Percentiles rank a stretch among this genome's conserved stretches.
phyloP scores from a whole-genome alignment of 164 flowering plant species.

The Stephania japonica region DNA sequence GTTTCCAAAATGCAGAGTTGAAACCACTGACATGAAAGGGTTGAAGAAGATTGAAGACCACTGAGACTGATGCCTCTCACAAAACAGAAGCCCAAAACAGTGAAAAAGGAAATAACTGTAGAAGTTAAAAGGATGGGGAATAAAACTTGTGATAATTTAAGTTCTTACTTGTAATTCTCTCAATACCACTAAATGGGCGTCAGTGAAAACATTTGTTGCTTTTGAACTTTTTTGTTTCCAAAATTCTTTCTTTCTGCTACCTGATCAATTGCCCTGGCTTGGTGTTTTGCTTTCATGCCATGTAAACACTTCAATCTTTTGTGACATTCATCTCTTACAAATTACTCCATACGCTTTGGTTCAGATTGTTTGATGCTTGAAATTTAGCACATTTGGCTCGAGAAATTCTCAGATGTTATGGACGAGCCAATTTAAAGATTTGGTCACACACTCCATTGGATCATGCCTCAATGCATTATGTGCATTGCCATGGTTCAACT shows the following conservation, averaged over 20 bases:
- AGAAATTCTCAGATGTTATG: too few relatives aligned
- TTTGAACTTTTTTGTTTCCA: not conserved
- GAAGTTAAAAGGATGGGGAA: not conserved
- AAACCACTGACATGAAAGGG: slow-evolving; percentile 13
- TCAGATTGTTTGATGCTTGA: not conserved
- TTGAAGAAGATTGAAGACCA: slow-evolving; percentile 15
- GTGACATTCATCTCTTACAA: not conserved
- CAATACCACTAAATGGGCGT: not conserved
- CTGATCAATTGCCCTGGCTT: not conserved
- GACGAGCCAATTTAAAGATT: too few relatives aligned
- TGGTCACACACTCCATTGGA: too few relatives aligned
- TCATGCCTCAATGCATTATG: too few relatives aligned
- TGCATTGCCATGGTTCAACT: too few relatives aligned
- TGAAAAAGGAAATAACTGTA: not conserved
- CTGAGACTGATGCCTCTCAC: not conserved
- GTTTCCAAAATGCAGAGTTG: slow-evolving; percentile 6
- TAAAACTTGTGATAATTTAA: not conserved
- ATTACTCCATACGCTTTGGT: not conserved
- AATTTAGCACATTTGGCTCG: not conserved
- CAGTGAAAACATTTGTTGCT: not conserved
- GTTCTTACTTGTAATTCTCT: not conserved
- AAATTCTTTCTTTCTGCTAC: not conserved
- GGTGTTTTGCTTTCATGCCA: not conserved
- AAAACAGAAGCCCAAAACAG: not conserved
- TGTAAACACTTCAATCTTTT: not conserved